phyloP scores from a whole-genome alignment of 805 yeast genomes.

The Lachancea sp. region DNA sequence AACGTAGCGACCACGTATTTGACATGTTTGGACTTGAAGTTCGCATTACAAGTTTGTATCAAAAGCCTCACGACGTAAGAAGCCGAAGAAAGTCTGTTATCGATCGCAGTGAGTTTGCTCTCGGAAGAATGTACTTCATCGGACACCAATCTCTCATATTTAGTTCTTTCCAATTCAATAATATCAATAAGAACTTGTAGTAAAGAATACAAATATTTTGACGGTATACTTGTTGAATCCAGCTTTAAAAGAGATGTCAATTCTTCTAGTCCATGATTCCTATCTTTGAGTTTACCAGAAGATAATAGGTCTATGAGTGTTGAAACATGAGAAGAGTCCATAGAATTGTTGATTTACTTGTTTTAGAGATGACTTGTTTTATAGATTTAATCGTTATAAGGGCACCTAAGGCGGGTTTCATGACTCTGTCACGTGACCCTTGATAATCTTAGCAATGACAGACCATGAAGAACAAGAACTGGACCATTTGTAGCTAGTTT shows the following conservation, averaged over 20 bases:
- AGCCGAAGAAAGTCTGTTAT: slow-evolving; percentile 20
- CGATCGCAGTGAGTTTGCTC: slow-evolving; percentile 29
- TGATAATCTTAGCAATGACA: too few relatives aligned
- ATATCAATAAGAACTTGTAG: slow-evolving; percentile 27
- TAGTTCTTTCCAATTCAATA: slow-evolving; percentile 35
- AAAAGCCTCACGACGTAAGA: slow-evolving; percentile 27
- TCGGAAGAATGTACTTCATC: slow-evolving; percentile 15
- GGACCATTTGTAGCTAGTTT: too few relatives aligned
- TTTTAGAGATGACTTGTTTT: background rate
- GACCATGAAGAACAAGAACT: too few relatives aligned
- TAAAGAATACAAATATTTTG: slow-evolving; percentile 19
- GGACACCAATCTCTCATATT: slow-evolving; percentile 10
- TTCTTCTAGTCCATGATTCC: slow-evolving; percentile 44
- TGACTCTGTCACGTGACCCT: too few relatives aligned
- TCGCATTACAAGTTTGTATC: slow-evolving; percentile 24
- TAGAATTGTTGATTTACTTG: background rate
- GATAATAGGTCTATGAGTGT: slow-evolving; percentile 24
- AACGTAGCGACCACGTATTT: slow-evolving; percentile 18
- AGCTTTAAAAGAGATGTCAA: slow-evolving; percentile 31
- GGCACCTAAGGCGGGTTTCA: too few relatives aligned
- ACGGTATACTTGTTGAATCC: slow-evolving; percentile 17
- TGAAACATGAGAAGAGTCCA: slow-evolving; percentile 8
- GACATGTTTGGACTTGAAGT: slow-evolving; percentile 24
- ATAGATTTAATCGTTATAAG: background rate
- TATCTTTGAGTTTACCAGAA: slow-evolving; percentile 48